Evolutionary conservation across 305 asterid species (phyloP).

Genomic region (Lippia alba): DNA sequence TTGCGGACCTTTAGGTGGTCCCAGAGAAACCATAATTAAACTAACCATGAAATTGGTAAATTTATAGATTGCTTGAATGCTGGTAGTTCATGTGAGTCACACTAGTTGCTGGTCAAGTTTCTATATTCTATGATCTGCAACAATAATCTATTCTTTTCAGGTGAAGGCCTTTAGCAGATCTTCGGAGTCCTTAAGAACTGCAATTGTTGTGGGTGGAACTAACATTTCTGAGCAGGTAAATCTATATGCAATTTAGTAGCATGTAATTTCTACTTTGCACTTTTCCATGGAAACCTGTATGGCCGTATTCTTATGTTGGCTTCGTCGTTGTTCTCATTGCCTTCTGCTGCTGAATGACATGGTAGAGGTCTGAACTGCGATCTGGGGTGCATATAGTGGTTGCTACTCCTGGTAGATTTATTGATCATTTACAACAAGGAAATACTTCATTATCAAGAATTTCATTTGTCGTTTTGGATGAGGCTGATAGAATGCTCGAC

Average conservation of each 20-base stretch:
- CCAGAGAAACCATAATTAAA: neutral
- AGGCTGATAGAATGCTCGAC: slow-evolving; percentile 94
- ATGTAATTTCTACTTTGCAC: neutral
- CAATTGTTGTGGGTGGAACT: slow-evolving; percentile 86
- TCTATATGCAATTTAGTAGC: slow-evolving; percentile 23
- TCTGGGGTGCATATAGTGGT: slow-evolving; percentile 82
- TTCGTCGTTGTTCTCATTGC: slow-evolving; percentile 32
- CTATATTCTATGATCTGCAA: slow-evolving; percentile 2
- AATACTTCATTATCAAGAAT: slow-evolving; percentile 71
- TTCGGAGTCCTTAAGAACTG: slow-evolving; percentile 69
- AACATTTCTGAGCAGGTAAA: slow-evolving; percentile 81
- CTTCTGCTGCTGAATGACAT: slow-evolving; percentile 46
- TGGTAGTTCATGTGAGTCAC: slow-evolving; percentile 20
- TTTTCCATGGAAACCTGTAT: slow-evolving; percentile 6
- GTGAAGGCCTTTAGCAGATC: slow-evolving; percentile 86
- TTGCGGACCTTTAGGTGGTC: neutral
- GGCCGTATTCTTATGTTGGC: slow-evolving; percentile 22
- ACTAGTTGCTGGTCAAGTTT: slow-evolving; percentile 25
- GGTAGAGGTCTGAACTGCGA: slow-evolving; percentile 85
- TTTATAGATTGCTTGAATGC: slow-evolving; percentile 15
- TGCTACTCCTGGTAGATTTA: slow-evolving; percentile 93
- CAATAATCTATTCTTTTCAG: slow-evolving; percentile 47
- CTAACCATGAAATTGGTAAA: slow-evolving; percentile 2
- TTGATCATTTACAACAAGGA: slow-evolving; percentile 84
- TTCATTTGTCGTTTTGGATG: slow-evolving; percentile 77